phyloP scores from a whole-genome alignment of 495 filamentous ascomycete species.

The Poronia punctata region DNA sequence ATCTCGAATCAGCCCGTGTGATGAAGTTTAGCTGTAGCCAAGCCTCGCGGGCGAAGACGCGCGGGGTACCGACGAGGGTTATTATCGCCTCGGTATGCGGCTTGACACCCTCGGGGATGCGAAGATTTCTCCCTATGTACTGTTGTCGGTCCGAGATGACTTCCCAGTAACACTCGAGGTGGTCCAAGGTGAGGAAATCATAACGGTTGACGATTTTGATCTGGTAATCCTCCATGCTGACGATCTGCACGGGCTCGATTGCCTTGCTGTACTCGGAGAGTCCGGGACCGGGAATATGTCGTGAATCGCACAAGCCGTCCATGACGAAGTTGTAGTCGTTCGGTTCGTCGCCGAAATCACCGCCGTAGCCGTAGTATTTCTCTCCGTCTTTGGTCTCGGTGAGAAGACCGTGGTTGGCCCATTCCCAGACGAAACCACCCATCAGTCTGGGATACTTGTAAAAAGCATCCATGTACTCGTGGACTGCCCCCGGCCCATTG shows the following conservation, averaged over 20 bases:
- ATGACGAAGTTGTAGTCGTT: slow-evolving; percentile 64
- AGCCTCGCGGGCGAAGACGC: slow-evolving; percentile 18
- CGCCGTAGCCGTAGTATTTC: slow-evolving; percentile 61
- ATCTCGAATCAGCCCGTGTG: slow-evolving; percentile 26
- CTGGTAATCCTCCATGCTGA: slow-evolving; percentile 22
- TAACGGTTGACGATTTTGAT: slow-evolving; percentile 48
- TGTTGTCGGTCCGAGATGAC: slow-evolving; percentile 33
- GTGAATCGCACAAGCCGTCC: slow-evolving; percentile 56
- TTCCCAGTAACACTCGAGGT: slow-evolving; percentile 40
- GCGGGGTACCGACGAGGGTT: slow-evolving; percentile 17
- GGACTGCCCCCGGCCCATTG: slow-evolving; percentile 60
- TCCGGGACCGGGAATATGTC: slow-evolving; percentile 54
- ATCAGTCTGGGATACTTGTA: slow-evolving; percentile 55
- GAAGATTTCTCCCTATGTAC: slow-evolving; percentile 20
- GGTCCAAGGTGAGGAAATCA: slow-evolving; percentile 45
- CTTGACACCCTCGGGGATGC: slow-evolving; percentile 30
- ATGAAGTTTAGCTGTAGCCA: slow-evolving; percentile 44
- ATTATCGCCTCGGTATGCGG: slow-evolving; percentile 30
- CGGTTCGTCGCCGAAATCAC: slow-evolving; percentile 63
- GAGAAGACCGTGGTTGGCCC: slow-evolving; percentile 63
- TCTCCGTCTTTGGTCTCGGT: slow-evolving; percentile 47
- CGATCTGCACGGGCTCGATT: slow-evolving; percentile 52
- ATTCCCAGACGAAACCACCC: slow-evolving; percentile 73
- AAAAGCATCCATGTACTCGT: slow-evolving; percentile 64
- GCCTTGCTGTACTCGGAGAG: slow-evolving; percentile 58